These are phyloP conservation scores for Piloderma croceum DNA, from an alignment of 768 basidiomycete genomes.

Conservation along the genomic window DNA sequence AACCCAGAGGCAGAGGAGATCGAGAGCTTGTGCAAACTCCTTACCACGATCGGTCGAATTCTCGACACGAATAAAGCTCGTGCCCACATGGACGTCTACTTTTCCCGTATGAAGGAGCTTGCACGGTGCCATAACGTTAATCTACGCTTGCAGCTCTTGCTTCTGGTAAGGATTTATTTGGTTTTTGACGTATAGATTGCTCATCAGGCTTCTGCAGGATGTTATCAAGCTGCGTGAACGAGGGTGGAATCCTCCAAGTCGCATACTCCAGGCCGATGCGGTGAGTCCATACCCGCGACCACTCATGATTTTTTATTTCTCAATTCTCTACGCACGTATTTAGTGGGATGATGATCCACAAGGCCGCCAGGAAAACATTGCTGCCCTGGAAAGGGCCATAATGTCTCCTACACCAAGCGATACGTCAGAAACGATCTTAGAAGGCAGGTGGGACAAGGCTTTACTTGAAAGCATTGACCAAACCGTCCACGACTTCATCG, in stretches of 20 bases:
- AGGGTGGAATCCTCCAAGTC: conserved; percentile 47
- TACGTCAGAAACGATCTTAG: conserved; percentile 46
- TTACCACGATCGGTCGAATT: conserved; percentile 41
- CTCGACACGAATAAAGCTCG: conserved; percentile 36
- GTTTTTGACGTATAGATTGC: not conserved
- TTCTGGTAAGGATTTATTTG: conserved; percentile 38
- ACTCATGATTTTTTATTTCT: conserved; percentile 71
- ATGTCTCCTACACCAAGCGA: too few relatives aligned
- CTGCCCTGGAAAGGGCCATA: conserved; percentile 29
- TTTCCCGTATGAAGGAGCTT: conserved; percentile 36
- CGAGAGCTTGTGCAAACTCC: conserved; percentile 45
- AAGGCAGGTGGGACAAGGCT: conserved; percentile 54
- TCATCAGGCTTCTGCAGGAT: conserved; percentile 35
- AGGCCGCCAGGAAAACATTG: conserved; percentile 64
- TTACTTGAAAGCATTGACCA: too few relatives aligned
- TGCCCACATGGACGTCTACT: conserved; percentile 40
- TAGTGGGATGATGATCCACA: not conserved
- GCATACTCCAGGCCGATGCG: conserved; percentile 35
- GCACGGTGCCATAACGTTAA: conserved; percentile 32
- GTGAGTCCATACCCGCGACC: conserved; percentile 60
- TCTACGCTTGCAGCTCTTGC: conserved; percentile 56
- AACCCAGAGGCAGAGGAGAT: conserved; percentile 51
- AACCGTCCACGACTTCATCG: too few relatives aligned
- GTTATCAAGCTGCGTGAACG: conserved; percentile 49
- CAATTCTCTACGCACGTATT: not conserved